Base-by-base conservation (phyloP, 2,329 filamentous ascomycete genomes). In the Sporothrix brunneoviolacea region DNA sequence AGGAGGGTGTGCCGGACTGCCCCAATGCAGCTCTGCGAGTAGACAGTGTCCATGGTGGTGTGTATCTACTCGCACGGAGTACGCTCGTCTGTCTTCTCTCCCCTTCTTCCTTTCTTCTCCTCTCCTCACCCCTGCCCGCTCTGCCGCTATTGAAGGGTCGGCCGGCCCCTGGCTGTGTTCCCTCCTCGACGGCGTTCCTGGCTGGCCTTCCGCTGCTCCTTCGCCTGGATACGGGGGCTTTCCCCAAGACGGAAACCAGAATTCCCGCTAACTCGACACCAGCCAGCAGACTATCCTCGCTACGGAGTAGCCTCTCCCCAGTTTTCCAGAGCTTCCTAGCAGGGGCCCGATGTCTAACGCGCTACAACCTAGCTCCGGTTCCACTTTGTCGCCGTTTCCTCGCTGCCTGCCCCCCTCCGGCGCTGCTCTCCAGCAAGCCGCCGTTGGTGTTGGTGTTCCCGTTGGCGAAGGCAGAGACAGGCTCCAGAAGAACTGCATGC, bases 241-340 rank as follows among this genome's bases (percentile, higher is more conserved):
- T 42, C 30, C 37, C 47, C 30, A 49, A 49, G 30, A 37, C 10
- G 47, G 47, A 38, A 47, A 42, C 10, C 37, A 49, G 38, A 39
- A 42, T 42, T 35, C 38, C 44, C 27, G 37, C 45, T 48, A 48
- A 42, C 38, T 33, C 45, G 27, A 40, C 45, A 40, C 45, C 45
- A 48, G 30, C 35, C 24, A 45, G 40, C 18, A 15, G 6, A 18
- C 39, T 38, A 42, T 27, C 10, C 39, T 50, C 10, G 9, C 47
- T 37, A 8, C 10, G 32, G 39, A 18, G 32, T 41, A 43, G 39
- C 40, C 30, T 35, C 35, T 50, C 35, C 40, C 48, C 39, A 32
- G 33, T 50, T 45, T 50, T 44, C 40, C 40, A 38, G 33, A 39
- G 32, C 35, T 38, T 38, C 33, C 24, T n/a, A 8, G 27, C 48